A percentile compares a stretch with the other conserved stretches of the same genome.
These are phyloP conservation scores for Cicer bijugum DNA, from an alignment of 306 rosid species.

Conservation along the genomic window DNA sequence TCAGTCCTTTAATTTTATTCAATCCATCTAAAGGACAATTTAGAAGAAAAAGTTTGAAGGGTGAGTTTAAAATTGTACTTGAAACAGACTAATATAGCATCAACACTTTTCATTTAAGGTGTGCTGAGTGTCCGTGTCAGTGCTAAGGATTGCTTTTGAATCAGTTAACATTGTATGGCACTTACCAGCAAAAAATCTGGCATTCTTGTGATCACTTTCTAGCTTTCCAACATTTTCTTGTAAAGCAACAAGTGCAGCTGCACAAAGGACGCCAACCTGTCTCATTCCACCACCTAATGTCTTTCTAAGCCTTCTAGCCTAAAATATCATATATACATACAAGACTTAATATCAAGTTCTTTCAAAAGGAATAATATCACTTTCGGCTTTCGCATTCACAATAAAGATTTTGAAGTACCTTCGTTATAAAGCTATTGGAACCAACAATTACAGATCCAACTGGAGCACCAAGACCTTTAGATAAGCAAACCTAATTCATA, in stretches of 20 bases:
- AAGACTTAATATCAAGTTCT: constrained; percentile 7
- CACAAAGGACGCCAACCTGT: constrained; percentile 85
- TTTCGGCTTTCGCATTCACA: neutral
- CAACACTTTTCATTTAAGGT: neutral
- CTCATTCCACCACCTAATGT: constrained; percentile 98
- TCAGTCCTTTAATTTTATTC: constrained; percentile 63
- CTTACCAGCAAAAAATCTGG: constrained; percentile 73
- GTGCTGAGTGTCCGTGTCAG: neutral
- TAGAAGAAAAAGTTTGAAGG: neutral
- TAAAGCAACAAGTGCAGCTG: constrained; percentile 80
- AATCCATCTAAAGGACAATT: constrained; percentile 57
- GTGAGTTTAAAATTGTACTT: neutral
- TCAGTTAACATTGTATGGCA: neutral
- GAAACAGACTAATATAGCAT: neutral
- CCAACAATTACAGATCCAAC: constrained; percentile 91
- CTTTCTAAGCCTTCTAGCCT: constrained; percentile 87
- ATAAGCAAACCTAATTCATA: constrained; percentile 74
- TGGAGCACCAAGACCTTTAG: constrained; percentile 96
- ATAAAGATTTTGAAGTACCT: constrained; percentile 55
- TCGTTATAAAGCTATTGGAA: constrained; percentile 68
- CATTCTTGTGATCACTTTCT: constrained; percentile 74
- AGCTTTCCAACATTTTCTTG: constrained; percentile 72
- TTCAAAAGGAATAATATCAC: neutral
- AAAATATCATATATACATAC: constrained; percentile 24
- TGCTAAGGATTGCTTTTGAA: neutral